A percentile compares a stretch with the other conserved stretches of the same genome.
These are phyloP conservation scores for Oryza punctata DNA, from an alignment of 176 grass and related monocot genomes.

Conservation along the genomic window DNA sequence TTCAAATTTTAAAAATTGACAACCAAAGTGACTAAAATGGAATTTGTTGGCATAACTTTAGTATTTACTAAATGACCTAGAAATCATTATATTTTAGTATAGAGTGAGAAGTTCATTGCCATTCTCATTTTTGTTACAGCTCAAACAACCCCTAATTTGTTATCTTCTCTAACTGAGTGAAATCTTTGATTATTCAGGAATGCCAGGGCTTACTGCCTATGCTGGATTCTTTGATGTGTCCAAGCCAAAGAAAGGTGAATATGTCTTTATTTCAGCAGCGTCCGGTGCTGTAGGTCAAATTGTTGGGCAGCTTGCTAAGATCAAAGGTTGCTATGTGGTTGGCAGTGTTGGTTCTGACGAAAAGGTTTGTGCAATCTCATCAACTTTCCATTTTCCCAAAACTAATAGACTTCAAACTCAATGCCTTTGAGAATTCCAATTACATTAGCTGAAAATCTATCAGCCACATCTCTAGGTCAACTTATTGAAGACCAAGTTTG, in stretches of 20 bases:
- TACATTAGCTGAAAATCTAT: neutral
- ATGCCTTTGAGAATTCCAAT: too few relatives aligned
- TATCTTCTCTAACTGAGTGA: neutral
- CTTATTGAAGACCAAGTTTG: constrained; percentile 54
- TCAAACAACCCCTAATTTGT: too few relatives aligned
- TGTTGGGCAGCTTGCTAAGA: constrained; percentile 64
- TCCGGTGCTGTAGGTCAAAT: constrained; percentile 57
- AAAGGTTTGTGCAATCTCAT: constrained; percentile 26
- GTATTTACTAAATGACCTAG: too few relatives aligned
- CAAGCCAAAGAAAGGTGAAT: constrained; percentile 59
- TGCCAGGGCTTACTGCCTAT: constrained; percentile 62
- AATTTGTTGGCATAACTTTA: too few relatives aligned
- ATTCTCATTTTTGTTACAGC: too few relatives aligned
- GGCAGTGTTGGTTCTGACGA: constrained; percentile 56
- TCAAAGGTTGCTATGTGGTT: constrained; percentile 54
- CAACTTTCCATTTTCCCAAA: neutral
- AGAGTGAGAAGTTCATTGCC: too few relatives aligned
- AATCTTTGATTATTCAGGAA: constrained; percentile 4
- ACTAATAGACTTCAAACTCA: neutral
- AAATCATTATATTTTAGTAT: too few relatives aligned
- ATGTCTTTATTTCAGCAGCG: constrained; percentile 58
- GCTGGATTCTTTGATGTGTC: constrained; percentile 49
- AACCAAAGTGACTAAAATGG: too few relatives aligned
- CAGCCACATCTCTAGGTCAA: constrained; percentile 28
- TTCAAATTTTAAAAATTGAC: too few relatives aligned